phyloP scores from a whole-genome alignment of 306 rosid species.

The Rosa chinensis region DNA sequence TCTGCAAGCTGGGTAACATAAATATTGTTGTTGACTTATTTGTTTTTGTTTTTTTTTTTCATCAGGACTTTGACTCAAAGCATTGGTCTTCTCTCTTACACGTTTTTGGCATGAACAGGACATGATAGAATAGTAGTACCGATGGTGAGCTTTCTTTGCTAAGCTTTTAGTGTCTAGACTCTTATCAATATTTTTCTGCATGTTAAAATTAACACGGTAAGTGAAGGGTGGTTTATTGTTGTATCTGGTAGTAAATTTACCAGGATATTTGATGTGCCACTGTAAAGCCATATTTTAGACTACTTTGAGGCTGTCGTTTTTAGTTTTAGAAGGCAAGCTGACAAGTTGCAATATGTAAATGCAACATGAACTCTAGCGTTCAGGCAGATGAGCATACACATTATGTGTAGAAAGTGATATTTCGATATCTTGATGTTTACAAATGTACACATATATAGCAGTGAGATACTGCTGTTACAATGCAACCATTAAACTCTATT shows the following conservation, averaged over 20 bases:
- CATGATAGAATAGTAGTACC: constrained; percentile 92
- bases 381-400: neutral
- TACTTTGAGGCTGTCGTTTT: neutral
- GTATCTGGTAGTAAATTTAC: neutral
- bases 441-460: too few species aligned
- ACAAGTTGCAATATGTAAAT: neutral
- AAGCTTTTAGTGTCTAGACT: constrained; percentile 12
- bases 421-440: too few species aligned
- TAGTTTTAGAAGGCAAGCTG: neutral
- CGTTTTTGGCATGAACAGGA: constrained; percentile 62
- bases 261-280: neutral
- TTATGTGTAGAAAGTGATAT: too few species aligned
- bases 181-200: neutral
- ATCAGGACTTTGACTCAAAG: constrained; percentile 80
- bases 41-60: constrained; percentile 15
- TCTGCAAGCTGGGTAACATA: neutral
- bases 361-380: neutral
- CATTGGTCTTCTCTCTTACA: constrained; percentile 90
- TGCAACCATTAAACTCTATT: too few species aligned
- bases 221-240: neutral
- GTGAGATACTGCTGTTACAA: too few species aligned
- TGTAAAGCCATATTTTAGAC: constrained; percentile 1
- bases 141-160: constrained; percentile 63
- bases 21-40: neutral
- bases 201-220: neutral